phyloP scores from a whole-genome alignment of 148 eudicot species.

The Cornus florida region DNA sequence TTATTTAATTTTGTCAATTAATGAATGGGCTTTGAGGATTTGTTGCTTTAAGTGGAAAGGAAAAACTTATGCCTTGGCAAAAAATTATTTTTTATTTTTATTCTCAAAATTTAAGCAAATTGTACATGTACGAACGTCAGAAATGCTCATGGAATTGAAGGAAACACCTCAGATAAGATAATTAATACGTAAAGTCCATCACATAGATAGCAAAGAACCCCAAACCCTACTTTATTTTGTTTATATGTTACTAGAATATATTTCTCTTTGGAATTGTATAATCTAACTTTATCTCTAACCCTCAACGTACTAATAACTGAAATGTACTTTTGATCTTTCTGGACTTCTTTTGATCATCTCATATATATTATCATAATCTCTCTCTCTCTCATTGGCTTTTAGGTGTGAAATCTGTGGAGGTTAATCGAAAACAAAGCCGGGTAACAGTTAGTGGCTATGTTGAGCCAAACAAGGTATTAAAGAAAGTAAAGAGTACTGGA shows the following conservation, averaged over 20 bases:
- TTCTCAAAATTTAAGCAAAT: too few relatives aligned
- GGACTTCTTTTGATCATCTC: too few relatives aligned
- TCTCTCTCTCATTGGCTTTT: background rate
- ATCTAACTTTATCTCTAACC: too few relatives aligned
- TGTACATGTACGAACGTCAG: too few relatives aligned
- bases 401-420: constrained; percentile 72
- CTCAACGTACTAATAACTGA: too few relatives aligned
- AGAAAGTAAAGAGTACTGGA: constrained; percentile 71
- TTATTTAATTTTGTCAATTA: too few relatives aligned
- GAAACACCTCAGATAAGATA: background rate
- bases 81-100: too few relatives aligned
- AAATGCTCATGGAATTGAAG: too few relatives aligned
- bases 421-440: constrained; percentile 63
- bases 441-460: constrained; percentile 72
- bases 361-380: background rate
- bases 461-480: constrained; percentile 73
- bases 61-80: too few relatives aligned
- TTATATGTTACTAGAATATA: background rate
- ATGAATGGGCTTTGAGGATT: too few relatives aligned
- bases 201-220: background rate
- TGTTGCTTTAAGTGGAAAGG: too few relatives aligned
- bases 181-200: background rate
- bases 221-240: background rate
- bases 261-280: too few relatives aligned
- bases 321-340: background rate